Conservation (phyloP, 768 basidiomycete genomes). For the Russula emetica region DNA sequence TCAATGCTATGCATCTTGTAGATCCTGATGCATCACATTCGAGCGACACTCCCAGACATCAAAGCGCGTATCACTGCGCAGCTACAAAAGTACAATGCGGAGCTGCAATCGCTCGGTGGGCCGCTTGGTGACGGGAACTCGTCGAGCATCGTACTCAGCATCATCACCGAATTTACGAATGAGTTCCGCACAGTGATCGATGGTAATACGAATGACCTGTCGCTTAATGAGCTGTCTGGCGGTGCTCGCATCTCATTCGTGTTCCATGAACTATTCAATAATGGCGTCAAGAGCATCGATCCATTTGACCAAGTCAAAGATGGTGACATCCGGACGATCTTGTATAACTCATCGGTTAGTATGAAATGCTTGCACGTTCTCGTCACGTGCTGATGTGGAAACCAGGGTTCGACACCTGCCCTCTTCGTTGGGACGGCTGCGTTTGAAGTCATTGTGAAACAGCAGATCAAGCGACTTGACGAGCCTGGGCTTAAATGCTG, state of each 20-base stretch:
- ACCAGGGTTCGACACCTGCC: conserved; percentile 88
- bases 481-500: conserved; percentile 93
- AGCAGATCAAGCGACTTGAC: conserved; percentile 95
- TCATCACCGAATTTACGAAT: conserved; percentile 96
- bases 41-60: conserved; percentile 96
- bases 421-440: conserved; percentile 96
- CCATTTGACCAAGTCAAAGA: conserved; percentile 99
- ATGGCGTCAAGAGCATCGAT: conserved; percentile 92
- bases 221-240: conserved; percentile 94
- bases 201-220: conserved; percentile 93
- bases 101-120: conserved; percentile 82
- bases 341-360: conserved; percentile 96
- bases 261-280: conserved; percentile 97
- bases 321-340: conserved; percentile 90
- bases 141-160: conserved; percentile 89
- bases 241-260: conserved; percentile 99
- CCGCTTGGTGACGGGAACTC: conserved; percentile 79
- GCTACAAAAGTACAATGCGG: conserved; percentile 80
- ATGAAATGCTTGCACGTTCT: background rate
- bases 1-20: conserved; percentile 32
- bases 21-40: conserved; percentile 99
- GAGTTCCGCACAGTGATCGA: conserved; percentile 98
- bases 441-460: conserved; percentile 98
- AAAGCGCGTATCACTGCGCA: conserved; percentile 92
- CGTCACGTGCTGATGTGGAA: background rate